These are phyloP conservation scores for Hypholoma fasciculare DNA, from an alignment of 768 basidiomycete species.

Conservation along the genomic window DNA sequence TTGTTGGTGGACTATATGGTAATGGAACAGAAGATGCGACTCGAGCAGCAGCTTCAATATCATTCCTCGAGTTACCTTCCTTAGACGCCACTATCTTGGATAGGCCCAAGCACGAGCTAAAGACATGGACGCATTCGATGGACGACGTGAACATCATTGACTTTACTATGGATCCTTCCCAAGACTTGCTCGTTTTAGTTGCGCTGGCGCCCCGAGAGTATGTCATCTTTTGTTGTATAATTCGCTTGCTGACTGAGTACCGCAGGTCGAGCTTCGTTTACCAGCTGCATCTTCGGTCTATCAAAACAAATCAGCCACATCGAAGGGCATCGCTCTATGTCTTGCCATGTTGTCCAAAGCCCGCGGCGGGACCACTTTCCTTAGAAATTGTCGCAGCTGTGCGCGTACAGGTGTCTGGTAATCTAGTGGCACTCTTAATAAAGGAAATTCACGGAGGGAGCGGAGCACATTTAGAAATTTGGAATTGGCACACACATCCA, in stretches of 20 bases:
- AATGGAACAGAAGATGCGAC: constrained; percentile 46
- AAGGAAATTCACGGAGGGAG: constrained; percentile 43
- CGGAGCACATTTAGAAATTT: constrained; percentile 49
- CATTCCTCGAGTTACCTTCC: constrained; percentile 50
- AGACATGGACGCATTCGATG: constrained; percentile 46
- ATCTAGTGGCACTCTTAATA: constrained; percentile 48
- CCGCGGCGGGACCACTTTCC: constrained; percentile 20
- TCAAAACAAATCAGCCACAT: constrained; percentile 52
- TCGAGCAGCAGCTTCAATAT: constrained; percentile 42
- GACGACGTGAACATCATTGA: constrained; percentile 45
- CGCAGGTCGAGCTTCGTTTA: constrained; percentile 42
- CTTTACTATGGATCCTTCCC: constrained; percentile 58
- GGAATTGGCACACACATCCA: constrained; percentile 46
- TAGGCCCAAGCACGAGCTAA: constrained; percentile 23
- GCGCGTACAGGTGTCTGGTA: constrained; percentile 45
- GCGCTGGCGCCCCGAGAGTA: constrained; percentile 42
- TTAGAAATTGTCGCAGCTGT: constrained; percentile 40
- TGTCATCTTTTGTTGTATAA: constrained; percentile 15
- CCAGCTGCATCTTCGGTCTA: constrained; percentile 50
- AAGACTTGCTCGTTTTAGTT: constrained; percentile 54
- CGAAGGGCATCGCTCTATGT: constrained; percentile 39
- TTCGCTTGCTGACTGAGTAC: constrained; percentile 1
- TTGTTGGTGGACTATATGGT: constrained; percentile 50
- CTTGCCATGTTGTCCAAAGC: constrained; percentile 38
- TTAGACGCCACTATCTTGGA: constrained; percentile 22